Evolutionary conservation across 2,329 filamentous ascomycete species (phyloP).

Genomic region (Fusarium sp.): DNA sequence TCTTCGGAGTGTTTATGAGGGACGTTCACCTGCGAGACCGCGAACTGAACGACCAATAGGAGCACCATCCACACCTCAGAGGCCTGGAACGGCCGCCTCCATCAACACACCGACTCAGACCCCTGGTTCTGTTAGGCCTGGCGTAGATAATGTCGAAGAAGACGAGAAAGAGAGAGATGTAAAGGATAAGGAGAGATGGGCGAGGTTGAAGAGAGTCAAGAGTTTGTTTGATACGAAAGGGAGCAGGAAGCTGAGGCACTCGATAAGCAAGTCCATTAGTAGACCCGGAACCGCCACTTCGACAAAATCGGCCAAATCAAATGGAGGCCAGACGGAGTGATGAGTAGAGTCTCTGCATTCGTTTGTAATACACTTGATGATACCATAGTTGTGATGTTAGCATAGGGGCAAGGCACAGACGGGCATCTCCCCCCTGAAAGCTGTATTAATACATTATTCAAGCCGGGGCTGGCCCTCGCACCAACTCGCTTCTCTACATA

Average conservation of each 20-base stretch:
- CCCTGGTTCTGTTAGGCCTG: conserved; percentile 9
- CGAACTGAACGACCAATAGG: conserved; percentile 19
- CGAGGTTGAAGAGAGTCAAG: conserved; percentile 75
- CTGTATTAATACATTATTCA: conserved; percentile 1
- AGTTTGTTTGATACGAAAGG: conserved; percentile 75
- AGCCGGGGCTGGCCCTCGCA: neutral
- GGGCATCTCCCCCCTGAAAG: neutral
- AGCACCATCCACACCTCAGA: conserved; percentile 36
- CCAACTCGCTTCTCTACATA: neutral
- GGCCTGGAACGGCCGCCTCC: conserved; percentile 26
- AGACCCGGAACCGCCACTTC: conserved; percentile 54
- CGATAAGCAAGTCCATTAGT: conserved; percentile 48
- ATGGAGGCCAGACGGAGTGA: conserved; percentile 27
- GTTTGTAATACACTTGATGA: neutral
- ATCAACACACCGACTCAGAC: conserved; percentile 25
- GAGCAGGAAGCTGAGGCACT: conserved; percentile 60
- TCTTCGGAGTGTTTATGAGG: conserved; percentile 53
- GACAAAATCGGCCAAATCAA: conserved; percentile 43
- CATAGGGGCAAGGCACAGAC: neutral
- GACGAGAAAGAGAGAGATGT: conserved; percentile 58
- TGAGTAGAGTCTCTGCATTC: neutral
- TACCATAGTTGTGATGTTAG: conserved; percentile 7
- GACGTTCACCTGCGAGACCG: conserved; percentile 36
- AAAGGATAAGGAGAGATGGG: conserved; percentile 79
- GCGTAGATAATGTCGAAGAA: conserved; percentile 40